Conservation (phyloP, 768 basidiomycete species). For the Termitomyces sp. region DNA sequence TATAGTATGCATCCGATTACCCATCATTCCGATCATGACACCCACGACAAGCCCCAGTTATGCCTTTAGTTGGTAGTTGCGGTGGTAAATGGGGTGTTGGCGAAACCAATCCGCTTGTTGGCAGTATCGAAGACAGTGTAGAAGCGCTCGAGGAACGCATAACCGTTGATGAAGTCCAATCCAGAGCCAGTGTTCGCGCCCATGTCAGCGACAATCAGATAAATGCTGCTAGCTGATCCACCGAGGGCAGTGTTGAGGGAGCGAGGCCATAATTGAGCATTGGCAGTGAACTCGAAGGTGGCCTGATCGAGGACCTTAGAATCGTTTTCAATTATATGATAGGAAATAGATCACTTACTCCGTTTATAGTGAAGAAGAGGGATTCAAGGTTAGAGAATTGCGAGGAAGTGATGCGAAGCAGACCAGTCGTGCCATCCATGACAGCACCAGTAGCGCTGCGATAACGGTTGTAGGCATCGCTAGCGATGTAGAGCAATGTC, state of each 20-base stretch:
- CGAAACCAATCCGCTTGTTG: slow-evolving; percentile 51
- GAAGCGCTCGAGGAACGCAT: slow-evolving; percentile 54
- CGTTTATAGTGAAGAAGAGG: slow-evolving; percentile 50
- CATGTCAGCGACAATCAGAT: slow-evolving; percentile 30
- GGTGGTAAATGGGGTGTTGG: slow-evolving; percentile 44
- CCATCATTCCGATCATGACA: not conserved
- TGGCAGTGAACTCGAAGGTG: slow-evolving; percentile 32
- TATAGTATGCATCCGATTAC: not conserved
- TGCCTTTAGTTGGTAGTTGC: slow-evolving; percentile 30
- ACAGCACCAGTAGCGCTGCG: slow-evolving; percentile 39
- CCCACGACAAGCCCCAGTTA: not conserved
- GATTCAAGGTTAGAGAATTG: slow-evolving; percentile 50
- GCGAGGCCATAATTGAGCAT: slow-evolving; percentile 34
- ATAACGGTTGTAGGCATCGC: slow-evolving; percentile 41
- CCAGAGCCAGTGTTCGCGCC: slow-evolving; percentile 38
- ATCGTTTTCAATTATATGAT: not conserved
- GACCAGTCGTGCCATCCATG: slow-evolving; percentile 33
- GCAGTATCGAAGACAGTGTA: slow-evolving; percentile 62
- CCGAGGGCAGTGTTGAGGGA: slow-evolving; percentile 28
- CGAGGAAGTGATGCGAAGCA: slow-evolving; percentile 45
- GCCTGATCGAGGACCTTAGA: slow-evolving; percentile 16
- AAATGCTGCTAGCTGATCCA: slow-evolving; percentile 23
- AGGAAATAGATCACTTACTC: slow-evolving; percentile 27
- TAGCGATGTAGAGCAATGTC: slow-evolving; percentile 44
- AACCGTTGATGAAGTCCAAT: slow-evolving; percentile 53